Percentiles rank a stretch among this genome's conserved stretches.
Conservation (phyloP, 805 yeast genomes). For the Wickerhamomyces bisporus region DNA sequence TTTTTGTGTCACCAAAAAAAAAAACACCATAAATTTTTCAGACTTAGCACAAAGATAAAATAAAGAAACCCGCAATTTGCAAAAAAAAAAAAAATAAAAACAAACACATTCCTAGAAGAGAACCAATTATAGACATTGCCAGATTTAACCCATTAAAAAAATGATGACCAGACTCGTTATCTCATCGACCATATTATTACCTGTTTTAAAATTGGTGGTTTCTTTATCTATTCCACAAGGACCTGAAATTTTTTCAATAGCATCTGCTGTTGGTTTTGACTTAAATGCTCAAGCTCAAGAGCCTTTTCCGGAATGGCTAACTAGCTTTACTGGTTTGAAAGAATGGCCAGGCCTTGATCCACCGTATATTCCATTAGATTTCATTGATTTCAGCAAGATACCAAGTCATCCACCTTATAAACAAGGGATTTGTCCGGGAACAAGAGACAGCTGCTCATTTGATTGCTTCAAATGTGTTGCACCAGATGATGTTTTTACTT, state of each 20-base stretch:
- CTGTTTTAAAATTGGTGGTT: too few species aligned
- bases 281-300: conserved; percentile 21
- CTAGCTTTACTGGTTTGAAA: conserved; percentile 62
- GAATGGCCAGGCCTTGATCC: conserved; percentile 88
- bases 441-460: conserved; percentile 64
- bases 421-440: conserved; percentile 56
- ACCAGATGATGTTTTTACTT: conserved; percentile 70
- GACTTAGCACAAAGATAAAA: too few species aligned
- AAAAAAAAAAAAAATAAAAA: too few species aligned
- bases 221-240: too few species aligned
- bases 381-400: conserved; percentile 50
- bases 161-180: too few species aligned
- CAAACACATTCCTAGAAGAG: too few species aligned
- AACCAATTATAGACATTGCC: too few species aligned
- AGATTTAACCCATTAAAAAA: too few species aligned
- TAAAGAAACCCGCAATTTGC: too few species aligned
- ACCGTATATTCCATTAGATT: conserved; percentile 79
- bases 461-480: conserved; percentile 80
- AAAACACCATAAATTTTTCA: too few species aligned
- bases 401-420: conserved; percentile 45
- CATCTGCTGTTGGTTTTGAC: conserved; percentile 24
- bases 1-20: not conserved
- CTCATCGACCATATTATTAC: too few species aligned
- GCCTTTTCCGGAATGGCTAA: conserved; percentile 78
- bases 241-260: conserved; percentile 1